A percentile compares a stretch with the other conserved stretches of the same genome.
phyloP scores from a whole-genome alignment of 768 basidiomycete species.

The Russula vinacea region DNA sequence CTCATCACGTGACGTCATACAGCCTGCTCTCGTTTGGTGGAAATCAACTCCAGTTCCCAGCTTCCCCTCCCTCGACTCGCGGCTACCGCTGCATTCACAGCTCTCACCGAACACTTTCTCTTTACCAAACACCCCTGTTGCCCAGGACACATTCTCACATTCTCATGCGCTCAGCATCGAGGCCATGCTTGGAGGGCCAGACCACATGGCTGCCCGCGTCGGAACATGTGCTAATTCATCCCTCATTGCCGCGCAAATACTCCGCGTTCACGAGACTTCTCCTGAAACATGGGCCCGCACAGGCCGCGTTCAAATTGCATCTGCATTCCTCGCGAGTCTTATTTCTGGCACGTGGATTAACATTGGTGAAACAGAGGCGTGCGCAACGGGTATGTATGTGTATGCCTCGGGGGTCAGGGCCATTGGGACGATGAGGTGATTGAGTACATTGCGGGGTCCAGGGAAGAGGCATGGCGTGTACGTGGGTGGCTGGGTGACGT shows the following conservation, averaged over 20 bases:
- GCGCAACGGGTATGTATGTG: constrained; percentile 75
- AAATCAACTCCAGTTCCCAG: constrained; percentile 72
- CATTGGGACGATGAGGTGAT: constrained; percentile 79
- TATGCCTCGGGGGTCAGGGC: constrained; percentile 44
- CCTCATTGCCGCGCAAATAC: constrained; percentile 68
- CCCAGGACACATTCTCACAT: constrained; percentile 79
- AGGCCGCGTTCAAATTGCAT: constrained; percentile 73
- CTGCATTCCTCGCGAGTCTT: constrained; percentile 68
- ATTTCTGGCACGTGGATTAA: constrained; percentile 67
- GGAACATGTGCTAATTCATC: constrained; percentile 71
- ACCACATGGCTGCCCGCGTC: constrained; percentile 70
- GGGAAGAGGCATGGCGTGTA: constrained; percentile 69
- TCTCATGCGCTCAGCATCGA: constrained; percentile 75
- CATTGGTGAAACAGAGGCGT: constrained; percentile 74
- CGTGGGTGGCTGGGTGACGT: constrained; percentile 83
- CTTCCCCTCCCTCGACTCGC: constrained; percentile 68
- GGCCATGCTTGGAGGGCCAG: constrained; percentile 71
- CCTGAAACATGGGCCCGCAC: constrained; percentile 79
- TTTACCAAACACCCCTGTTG: constrained; percentile 67
- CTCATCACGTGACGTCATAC: constrained; percentile 16
- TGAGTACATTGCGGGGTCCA: constrained; percentile 72
- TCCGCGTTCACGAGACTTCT: constrained; percentile 76
- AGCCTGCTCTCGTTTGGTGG: constrained; percentile 85
- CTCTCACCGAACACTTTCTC: constrained; percentile 66
- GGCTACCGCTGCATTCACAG: constrained; percentile 64